Evolutionary conservation across 345 rosid genomes (phyloP).

Genomic region (Populus tremula): DNA sequence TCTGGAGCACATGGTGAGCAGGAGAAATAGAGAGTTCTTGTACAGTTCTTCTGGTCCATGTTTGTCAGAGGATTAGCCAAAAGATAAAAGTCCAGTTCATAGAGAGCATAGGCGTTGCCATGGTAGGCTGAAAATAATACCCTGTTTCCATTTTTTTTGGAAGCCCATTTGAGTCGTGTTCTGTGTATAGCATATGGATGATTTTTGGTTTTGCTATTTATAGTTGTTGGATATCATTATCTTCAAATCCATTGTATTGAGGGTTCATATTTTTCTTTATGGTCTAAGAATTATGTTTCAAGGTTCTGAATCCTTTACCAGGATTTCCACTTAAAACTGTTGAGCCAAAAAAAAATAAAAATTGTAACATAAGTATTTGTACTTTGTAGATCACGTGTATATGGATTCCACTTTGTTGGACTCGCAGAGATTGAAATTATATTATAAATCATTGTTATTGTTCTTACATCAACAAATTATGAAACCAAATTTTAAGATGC

Average conservation of each 20-base stretch:
- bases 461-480: too few species aligned
- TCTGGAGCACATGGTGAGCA: slow-evolving; percentile 8
- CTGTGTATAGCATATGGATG: neutral
- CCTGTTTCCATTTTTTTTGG: neutral
- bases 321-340: neutral
- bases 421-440: too few species aligned
- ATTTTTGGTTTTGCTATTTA: neutral
- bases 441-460: too few species aligned
- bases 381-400: too few species aligned
- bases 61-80: neutral
- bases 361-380: too few species aligned
- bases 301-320: too few species aligned
- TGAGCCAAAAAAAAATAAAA: too few species aligned
- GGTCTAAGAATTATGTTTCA: too few species aligned
- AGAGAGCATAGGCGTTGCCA: neutral
- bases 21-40: slow-evolving; percentile 11
- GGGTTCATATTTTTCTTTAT: too few species aligned
- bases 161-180: neutral
- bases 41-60: slow-evolving; percentile 11
- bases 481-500: too few species aligned
- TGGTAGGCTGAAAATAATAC: neutral
- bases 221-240: neutral
- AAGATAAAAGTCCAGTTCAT: neutral
- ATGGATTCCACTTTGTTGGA: too few species aligned
- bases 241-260: neutral